A percentile compares a stretch with the other conserved stretches of the same genome.
Conservation (phyloP, 768 basidiomycete species). For the Leccinum disarticulatum region DNA sequence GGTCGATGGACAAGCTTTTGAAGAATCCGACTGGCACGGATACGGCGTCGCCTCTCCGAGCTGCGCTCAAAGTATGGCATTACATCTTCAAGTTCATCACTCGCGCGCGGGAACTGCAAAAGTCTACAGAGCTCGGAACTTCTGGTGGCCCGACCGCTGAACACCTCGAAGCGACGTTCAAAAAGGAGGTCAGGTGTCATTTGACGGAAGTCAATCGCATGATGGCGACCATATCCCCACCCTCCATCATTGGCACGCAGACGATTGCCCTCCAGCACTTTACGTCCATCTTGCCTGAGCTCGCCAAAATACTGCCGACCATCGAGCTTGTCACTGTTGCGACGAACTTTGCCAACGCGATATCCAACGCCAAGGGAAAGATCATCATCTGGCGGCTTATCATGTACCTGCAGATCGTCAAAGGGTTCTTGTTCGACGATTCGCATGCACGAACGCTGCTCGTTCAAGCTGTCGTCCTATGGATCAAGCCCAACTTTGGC, state of each 20-base stretch:
- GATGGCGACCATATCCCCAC: conserved; percentile 78
- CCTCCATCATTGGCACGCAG: conserved; percentile 94
- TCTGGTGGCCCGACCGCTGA: conserved; percentile 81
- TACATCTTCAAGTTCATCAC: conserved; percentile 95
- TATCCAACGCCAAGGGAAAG: conserved; percentile 76
- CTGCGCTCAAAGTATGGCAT: conserved; percentile 95
- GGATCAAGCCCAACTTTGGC: conserved; percentile 96
- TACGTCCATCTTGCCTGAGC: conserved; percentile 85
- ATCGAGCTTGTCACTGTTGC: conserved; percentile 86
- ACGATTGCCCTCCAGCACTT: conserved; percentile 93
- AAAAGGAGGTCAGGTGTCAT: conserved; percentile 76
- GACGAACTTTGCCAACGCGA: conserved; percentile 84
- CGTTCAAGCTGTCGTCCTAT: conserved; percentile 84
- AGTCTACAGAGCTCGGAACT: conserved; percentile 74
- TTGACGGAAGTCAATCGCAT: conserved; percentile 80
- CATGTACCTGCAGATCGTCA: conserved; percentile 90
- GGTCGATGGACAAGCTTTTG: conserved; percentile 83
- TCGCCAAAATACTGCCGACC: conserved; percentile 75
- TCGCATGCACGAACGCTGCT: conserved; percentile 74
- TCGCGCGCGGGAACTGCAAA: conserved; percentile 86
- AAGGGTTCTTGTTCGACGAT: conserved; percentile 84
- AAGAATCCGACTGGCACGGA: conserved; percentile 69
- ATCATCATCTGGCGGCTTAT: conserved; percentile 92
- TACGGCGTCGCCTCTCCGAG: conserved; percentile 74
- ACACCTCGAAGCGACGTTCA: conserved; percentile 82